These are phyloP conservation scores for Alternaria dauci DNA, from an alignment of 2,329 filamentous ascomycete genomes.

Conservation along the genomic window DNA sequence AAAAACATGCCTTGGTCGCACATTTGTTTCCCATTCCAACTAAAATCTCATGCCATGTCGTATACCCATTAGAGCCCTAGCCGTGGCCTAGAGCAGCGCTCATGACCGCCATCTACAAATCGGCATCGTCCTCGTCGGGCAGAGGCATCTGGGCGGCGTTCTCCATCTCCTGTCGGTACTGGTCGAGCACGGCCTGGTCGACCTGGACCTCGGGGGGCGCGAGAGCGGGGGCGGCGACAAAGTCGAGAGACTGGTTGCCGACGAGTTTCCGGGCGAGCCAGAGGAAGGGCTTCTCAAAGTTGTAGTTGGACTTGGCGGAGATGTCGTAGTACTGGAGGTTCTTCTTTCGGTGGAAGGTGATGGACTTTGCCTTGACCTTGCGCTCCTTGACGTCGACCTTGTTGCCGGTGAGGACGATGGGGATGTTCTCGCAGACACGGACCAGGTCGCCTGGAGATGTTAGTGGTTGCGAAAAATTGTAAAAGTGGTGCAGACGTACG, in stretches of 20 bases:
- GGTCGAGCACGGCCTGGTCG: constrained; percentile 79
- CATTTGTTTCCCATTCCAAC: constrained; percentile 29
- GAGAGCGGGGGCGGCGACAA: constrained; percentile 93
- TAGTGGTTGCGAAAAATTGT: constrained; percentile 18
- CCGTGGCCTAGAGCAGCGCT: constrained; percentile 27
- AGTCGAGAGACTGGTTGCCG: constrained; percentile 90
- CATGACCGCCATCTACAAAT: constrained; percentile 57
- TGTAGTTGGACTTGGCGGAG: constrained; percentile 99
- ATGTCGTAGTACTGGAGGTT: constrained; percentile 99
- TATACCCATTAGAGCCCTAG: constrained; percentile 39
- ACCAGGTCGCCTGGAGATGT: constrained; percentile 82
- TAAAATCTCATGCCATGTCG: constrained; percentile 40
- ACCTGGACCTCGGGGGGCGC: constrained; percentile 92
- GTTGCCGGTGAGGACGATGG: constrained; percentile 97
- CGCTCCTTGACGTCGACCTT: constrained; percentile 99
- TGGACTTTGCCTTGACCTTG: constrained; percentile 99
- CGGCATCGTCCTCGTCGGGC: constrained; percentile 90
- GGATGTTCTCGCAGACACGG: constrained; percentile 99
- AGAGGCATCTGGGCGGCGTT: constrained; percentile 83
- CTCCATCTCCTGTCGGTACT: constrained; percentile 90
- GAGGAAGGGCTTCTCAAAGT: constrained; percentile 99
- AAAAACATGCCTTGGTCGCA: constrained; percentile 36
- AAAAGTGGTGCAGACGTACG: constrained; percentile 68
- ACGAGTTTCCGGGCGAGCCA: constrained; percentile 99
- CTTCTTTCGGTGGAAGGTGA: constrained; percentile 99